Evolutionary conservation across 2,329 filamentous ascomycete species (phyloP).

Genomic region (Pyricularia grisea): DNA sequence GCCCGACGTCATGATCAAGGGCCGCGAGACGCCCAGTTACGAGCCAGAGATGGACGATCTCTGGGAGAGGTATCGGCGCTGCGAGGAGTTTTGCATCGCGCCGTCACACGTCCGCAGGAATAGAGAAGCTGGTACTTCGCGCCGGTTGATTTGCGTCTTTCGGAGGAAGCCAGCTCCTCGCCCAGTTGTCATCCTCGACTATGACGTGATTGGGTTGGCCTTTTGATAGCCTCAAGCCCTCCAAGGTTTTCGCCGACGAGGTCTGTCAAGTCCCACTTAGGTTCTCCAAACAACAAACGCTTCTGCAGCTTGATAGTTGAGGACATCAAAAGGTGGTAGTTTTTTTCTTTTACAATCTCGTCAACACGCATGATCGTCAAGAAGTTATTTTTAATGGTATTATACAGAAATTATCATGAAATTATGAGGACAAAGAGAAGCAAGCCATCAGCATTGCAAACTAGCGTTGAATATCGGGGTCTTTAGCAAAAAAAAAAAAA

Average conservation of each 20-base stretch:
- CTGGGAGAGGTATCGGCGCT: not conserved
- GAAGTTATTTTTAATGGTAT: too few species aligned
- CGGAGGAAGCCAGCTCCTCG: not conserved
- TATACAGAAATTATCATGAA: too few species aligned
- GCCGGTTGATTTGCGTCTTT: conserved; percentile 1
- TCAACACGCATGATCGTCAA: not conserved
- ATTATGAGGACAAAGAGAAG: not conserved
- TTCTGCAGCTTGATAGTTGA: not conserved
- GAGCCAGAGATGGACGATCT: not conserved
- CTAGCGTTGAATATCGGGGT: not conserved
- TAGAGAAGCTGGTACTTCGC: not conserved
- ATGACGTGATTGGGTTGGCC: not conserved
- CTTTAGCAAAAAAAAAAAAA: not conserved
- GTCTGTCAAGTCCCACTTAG: not conserved
- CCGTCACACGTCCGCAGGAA: not conserved
- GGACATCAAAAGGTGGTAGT: not conserved
- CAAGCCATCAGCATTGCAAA: not conserved
- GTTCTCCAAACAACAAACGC: not conserved
- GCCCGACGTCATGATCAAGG: not conserved
- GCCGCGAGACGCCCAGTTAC: not conserved
- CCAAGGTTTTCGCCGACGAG: not conserved
- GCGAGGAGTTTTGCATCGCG: not conserved
- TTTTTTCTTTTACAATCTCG: too few species aligned
- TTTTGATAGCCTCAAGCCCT: not conserved
- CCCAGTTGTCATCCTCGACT: too few species aligned